These are phyloP conservation scores for Lepidium aucheri DNA, from an alignment of 345 rosid species.

Conservation along the genomic window DNA sequence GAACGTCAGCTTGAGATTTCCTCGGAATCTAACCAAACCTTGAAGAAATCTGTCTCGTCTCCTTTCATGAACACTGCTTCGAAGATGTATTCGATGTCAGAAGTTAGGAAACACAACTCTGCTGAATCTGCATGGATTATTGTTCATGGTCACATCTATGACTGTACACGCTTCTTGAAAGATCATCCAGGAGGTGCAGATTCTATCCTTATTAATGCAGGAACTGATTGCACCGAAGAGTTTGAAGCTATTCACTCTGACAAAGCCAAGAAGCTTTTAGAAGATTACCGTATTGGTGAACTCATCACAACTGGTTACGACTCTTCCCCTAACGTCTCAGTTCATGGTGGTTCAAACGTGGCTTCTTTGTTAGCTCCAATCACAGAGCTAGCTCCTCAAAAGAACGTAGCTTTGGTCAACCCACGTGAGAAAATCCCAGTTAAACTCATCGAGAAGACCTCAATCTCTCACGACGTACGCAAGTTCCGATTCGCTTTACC, in stretches of 20 bases:
- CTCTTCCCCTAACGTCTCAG: constrained; percentile 70
- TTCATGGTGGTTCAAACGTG: constrained; percentile 47
- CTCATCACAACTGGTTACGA: constrained; percentile 52
- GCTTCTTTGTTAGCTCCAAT: constrained; percentile 48
- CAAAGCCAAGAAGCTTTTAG: constrained; percentile 74
- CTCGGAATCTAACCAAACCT: constrained; percentile 30
- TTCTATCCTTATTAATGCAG: constrained; percentile 80
- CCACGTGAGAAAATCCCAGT: constrained; percentile 78
- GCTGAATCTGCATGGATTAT: constrained; percentile 84
- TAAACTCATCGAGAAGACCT: constrained; percentile 63
- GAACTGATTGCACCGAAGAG: constrained; percentile 92
- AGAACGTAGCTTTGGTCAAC: constrained; percentile 49
- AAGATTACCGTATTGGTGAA: constrained; percentile 75
- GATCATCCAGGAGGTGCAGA: constrained; percentile 92
- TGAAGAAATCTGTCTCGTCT: constrained; percentile 79
- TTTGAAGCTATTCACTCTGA: constrained; percentile 92
- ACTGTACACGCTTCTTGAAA: constrained; percentile 80
- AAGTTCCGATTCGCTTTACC: constrained; percentile 65
- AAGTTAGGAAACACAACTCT: constrained; percentile 62
- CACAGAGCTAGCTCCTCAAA: constrained; percentile 36
- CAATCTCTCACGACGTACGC: constrained; percentile 64
- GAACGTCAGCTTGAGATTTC: constrained; percentile 63
- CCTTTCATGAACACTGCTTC: constrained; percentile 87
- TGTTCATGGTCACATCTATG: constrained; percentile 88
- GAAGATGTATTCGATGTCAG: constrained; percentile 53